Evolutionary conservation across 1,139 yeast genomes (phyloP), one percentile per base, ranked within the genome.

Genomic region (Blastobotrys serpentis): DNA sequence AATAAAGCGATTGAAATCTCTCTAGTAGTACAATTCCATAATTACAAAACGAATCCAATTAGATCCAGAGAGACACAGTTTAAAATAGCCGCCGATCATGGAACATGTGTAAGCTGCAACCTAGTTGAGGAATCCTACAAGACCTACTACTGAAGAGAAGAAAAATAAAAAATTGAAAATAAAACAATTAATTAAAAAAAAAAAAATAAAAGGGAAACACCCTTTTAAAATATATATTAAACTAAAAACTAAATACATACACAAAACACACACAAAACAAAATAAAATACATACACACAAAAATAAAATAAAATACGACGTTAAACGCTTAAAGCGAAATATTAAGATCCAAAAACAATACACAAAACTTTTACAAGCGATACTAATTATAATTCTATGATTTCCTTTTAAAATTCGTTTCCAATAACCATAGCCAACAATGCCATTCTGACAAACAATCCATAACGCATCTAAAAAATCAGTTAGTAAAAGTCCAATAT

Each of bases 361-460:
- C 42, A 39, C 46, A 33, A 38, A 42, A 46, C 42, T 44, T 45
- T 41, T 36, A 39, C 42, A 19, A n/a, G n/a, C n/a, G n/a, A 43
- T 44, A 46, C 42, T 42, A 39, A 42, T 47, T 46, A 25, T 30
- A 44, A 41, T 38, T 13, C 23, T 43, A 42, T 48, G 48, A 37
- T 51, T n/a, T 23, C 26, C 26, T 23, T 23, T 23, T 47, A 55
- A 22, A 55, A 43, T 38, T 49, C 69, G 37, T 61, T 86, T 63
- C 98, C 98, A 72, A 94, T 82, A 56, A 94, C 98, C 95, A 92
- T 86, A 53, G 98, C 97, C 68, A 94, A 78, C 58, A 94, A 75
- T 16, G 98, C 98, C 99, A 94, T 94, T 79, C 99, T 88, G 48
- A 94, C 96, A 67, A 83, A 94, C 70, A 94, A 78, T 54, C 99